A percentile compares a stretch with the other conserved stretches of the same genome.
These are phyloP conservation scores for Lachnum nothofagi DNA, from an alignment of 2,329 filamentous ascomycete genomes.

Conservation along the genomic window DNA sequence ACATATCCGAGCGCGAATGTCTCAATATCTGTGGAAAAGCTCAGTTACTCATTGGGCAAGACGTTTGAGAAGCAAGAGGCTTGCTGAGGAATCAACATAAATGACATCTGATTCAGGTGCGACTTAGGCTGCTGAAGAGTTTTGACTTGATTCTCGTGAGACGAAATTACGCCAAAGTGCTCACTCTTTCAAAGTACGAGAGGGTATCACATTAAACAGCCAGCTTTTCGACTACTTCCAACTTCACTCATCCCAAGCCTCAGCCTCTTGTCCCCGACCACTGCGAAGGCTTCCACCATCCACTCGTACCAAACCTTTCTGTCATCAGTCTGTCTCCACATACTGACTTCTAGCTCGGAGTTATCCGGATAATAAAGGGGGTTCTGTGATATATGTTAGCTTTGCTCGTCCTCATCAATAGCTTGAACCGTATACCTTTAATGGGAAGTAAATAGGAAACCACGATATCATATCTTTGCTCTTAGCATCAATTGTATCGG, in stretches of 20 bases:
- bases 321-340: slow-evolving; percentile 95
- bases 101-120: slow-evolving; percentile 16
- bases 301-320: slow-evolving; percentile 98
- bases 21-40: slow-evolving; percentile 10
- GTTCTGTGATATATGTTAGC: slow-evolving; percentile 48
- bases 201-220: slow-evolving; percentile 58
- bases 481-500: slow-evolving; percentile 84
- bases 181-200: not conserved
- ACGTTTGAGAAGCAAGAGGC: slow-evolving; percentile 25
- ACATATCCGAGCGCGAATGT: not conserved
- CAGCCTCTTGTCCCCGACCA: slow-evolving; percentile 54
- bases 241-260: slow-evolving; percentile 62
- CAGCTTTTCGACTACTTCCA: slow-evolving; percentile 64
- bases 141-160: not conserved
- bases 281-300: slow-evolving; percentile 80
- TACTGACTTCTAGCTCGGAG: slow-evolving; percentile 80
- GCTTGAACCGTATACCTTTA: slow-evolving; percentile 61
- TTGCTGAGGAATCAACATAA: slow-evolving; percentile 21
- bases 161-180: not conserved
- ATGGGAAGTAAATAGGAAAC: slow-evolving; percentile 97
- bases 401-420: not conserved
- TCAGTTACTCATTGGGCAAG: slow-evolving; percentile 23
- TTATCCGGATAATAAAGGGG: slow-evolving; percentile 81
- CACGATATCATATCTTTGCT: slow-evolving; percentile 98
- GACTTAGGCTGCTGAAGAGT: not conserved